Percentiles rank a stretch among this genome's conserved stretches.
Evolutionary conservation across 2,329 filamentous ascomycete genomes (phyloP).

Genomic region (Didymella segeticola): DNA sequence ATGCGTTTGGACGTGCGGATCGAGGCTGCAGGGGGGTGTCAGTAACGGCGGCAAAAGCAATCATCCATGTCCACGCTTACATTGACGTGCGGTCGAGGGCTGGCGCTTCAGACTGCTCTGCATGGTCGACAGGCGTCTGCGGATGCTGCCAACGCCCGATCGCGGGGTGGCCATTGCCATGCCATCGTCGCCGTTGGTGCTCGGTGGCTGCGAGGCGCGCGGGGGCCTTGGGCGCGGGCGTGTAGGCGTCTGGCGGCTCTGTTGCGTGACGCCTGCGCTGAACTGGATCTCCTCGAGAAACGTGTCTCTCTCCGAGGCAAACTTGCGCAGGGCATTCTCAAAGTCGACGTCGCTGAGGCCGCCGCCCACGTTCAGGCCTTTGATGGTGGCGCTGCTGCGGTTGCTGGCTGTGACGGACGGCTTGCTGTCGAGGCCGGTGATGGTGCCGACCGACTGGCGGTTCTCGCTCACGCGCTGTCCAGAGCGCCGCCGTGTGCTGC

Average conservation of each 20-base stretch:
- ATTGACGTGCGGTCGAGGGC: conserved; percentile 74
- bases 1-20: conserved; percentile 84
- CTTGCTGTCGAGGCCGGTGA: conserved; percentile 52
- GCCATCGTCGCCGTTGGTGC: conserved; percentile 57
- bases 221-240: conserved; percentile 80
- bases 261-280: conserved; percentile 73
- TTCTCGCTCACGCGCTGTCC: conserved; percentile 53
- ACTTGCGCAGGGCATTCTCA: conserved; percentile 90
- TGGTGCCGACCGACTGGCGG: conserved; percentile 60
- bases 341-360: conserved; percentile 81
- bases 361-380: conserved; percentile 51
- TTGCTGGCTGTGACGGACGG: conserved; percentile 62
- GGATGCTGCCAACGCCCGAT: conserved; percentile 80
- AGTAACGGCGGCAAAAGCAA: conserved; percentile 35
- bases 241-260: conserved; percentile 59
- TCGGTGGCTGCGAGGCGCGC: conserved; percentile 64
- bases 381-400: conserved; percentile 69
- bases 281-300: conserved; percentile 94
- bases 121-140: conserved; percentile 95
- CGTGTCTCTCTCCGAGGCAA: conserved; percentile 90
- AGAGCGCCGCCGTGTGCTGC: conserved; percentile 46
- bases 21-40: conserved; percentile 57
- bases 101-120: conserved; percentile 86
- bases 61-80: conserved; percentile 59
- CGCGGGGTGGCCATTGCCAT: conserved; percentile 58